Conservation (phyloP, 306 rosid species). For the Trifolium pratense region DNA sequence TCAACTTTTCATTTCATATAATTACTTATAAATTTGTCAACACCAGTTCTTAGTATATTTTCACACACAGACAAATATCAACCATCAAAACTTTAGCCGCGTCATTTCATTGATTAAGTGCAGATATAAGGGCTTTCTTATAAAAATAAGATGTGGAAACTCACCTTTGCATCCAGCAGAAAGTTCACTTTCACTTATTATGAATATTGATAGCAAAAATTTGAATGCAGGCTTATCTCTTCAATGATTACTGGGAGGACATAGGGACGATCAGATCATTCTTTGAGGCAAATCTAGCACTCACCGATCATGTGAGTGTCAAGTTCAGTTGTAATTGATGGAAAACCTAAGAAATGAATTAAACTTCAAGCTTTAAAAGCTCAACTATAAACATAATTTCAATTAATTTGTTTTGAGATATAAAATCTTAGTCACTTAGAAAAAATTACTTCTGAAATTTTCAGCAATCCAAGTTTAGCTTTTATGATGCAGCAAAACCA, state of each 20-base stretch:
- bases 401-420: conserved; percentile 5
- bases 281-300: conserved; percentile 94
- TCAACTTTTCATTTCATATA: background rate
- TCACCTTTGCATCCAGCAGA: conserved; percentile 10
- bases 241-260: conserved; percentile 98
- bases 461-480: conserved; percentile 90
- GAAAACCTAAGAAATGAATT: conserved; percentile 30
- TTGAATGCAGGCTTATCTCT: conserved; percentile 84
- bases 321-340: conserved; percentile 33
- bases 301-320: conserved; percentile 80
- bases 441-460: conserved; percentile 30
- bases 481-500: conserved; percentile 84
- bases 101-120: background rate
- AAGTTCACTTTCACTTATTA: conserved; percentile 25
- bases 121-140: background rate
- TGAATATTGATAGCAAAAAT: conserved; percentile 25
- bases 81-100: background rate
- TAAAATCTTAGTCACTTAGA: conserved; percentile 37
- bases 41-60: background rate
- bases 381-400: conserved; percentile 20
- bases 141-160: conserved; percentile 3
- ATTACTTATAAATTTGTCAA: background rate
- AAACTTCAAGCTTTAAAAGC: conserved; percentile 20
- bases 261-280: conserved; percentile 96
- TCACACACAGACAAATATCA: background rate